phyloP scores from a whole-genome alignment of 2,329 filamentous ascomycete genomes.

The Hyphodiscus sp. region DNA sequence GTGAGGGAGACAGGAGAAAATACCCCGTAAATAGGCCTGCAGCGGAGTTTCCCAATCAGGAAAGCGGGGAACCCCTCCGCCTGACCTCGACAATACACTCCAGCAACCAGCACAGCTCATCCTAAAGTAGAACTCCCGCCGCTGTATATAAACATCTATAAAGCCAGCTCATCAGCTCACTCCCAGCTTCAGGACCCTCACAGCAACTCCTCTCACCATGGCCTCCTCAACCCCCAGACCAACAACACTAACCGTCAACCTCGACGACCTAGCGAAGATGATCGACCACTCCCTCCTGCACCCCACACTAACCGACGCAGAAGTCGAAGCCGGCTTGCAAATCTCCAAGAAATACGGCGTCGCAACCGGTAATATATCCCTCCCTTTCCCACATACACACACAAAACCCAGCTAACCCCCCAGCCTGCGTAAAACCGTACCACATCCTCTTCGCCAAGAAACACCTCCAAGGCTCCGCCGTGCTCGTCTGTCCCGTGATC shows the following conservation, averaged over 20 bases:
- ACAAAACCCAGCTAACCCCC: not conserved
- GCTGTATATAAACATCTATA: too few species aligned
- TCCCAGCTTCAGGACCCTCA: not conserved
- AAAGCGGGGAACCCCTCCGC: too few species aligned
- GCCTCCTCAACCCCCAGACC: not conserved
- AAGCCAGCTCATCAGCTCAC: too few species aligned
- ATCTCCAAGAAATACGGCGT: conserved; percentile 43
- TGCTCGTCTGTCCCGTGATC: conserved; percentile 50
- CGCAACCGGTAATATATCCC: conserved; percentile 32
- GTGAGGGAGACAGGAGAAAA: too few species aligned
- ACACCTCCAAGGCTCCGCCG: conserved; percentile 41
- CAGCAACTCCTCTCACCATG: not conserved
- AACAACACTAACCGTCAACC: conserved; percentile 31
- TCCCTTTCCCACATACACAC: not conserved
- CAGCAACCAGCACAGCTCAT: too few species aligned
- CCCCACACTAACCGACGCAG: conserved; percentile 52
- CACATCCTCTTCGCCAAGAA: conserved; percentile 41
- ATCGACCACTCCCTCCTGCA: conserved; percentile 58
- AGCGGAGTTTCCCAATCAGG: too few species aligned
- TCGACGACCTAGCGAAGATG: conserved; percentile 43
- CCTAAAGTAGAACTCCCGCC: too few species aligned
- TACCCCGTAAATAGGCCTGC: too few species aligned
- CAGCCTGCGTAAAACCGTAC: conserved; percentile 53
- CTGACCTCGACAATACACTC: too few species aligned
- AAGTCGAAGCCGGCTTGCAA: conserved; percentile 43